Evolutionary conservation across 2,329 filamentous ascomycete genomes (phyloP), one percentile per base, ranked within the genome.

Genomic region (Aspergillus aculeatinus): DNA sequence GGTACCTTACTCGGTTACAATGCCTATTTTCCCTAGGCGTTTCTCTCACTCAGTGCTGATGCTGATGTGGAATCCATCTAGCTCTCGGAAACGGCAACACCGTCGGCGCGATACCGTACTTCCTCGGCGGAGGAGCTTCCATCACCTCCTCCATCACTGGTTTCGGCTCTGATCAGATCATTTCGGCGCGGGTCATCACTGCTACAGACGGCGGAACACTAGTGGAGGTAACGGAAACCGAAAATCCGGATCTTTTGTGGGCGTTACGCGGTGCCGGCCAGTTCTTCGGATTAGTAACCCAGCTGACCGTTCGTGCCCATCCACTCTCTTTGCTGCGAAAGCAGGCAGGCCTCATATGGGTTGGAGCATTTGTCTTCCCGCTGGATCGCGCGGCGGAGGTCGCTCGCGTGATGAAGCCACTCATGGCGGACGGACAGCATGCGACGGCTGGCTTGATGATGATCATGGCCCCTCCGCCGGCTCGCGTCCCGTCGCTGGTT

Each of bases 131-230:
- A 12, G 52, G 52, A 2, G 39, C 19, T 4, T 55, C 52, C 16
- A 55, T 55, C 52, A 55, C 52, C 25, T 47, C 21, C 25, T 55
- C 52, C 35, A 55, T 55, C 39, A 55, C 52, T 16, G 52, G 52
- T 2, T 48, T 55, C 25, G 52, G 52, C 12, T 55, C 52, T 3
- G 52, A 55, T 27, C 52, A 55, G 10, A 55, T 55, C 5, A 1
- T 55, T 4, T 23, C 52, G 4, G 39, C 52, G 25, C 52, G 25
- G 1, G 6, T 55, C 6, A 55, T 55, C 39, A 55, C 52, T 10
- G 52, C 52, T 25, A 47, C 5, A 16, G 11, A 35, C 2, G 33
- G 33, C 12, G 52, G 52, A 5, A 27, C 44, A 16, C 25, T 55
- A 3, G n/a, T 55, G 3, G 52, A 48, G n/a, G 52, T 47, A 5